Evolutionary conservation across 306 rosid genomes (phyloP).

Genomic region (Cucurbita pepo): DNA sequence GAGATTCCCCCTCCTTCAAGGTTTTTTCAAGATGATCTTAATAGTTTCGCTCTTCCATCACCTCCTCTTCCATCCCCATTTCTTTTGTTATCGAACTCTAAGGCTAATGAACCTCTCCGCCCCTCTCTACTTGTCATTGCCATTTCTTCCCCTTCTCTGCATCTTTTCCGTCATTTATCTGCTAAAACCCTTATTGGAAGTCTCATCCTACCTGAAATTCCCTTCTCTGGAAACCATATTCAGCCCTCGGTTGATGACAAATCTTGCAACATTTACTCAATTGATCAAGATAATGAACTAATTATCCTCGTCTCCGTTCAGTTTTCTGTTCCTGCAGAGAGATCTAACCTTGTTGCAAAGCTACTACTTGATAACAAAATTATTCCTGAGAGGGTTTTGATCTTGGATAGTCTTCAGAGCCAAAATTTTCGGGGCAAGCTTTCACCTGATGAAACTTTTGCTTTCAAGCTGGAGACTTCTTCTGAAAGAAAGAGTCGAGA

Average conservation of each 20-base stretch:
- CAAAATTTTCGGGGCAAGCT: conserved; percentile 42
- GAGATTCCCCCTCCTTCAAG: conserved; percentile 80
- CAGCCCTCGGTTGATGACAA: conserved; percentile 28
- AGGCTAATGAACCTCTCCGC: conserved; percentile 23
- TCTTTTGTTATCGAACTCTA: conserved; percentile 27
- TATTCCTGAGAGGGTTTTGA: conserved; percentile 31
- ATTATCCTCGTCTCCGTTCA: conserved; percentile 31
- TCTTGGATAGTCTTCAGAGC: conserved; percentile 40
- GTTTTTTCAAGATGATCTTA: conserved; percentile 62
- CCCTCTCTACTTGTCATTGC: conserved; percentile 63
- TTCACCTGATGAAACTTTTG: conserved; percentile 31
- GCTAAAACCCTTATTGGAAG: conserved; percentile 33
- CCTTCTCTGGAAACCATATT: conserved; percentile 29
- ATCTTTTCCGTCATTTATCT: conserved; percentile 28
- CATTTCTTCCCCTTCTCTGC: conserved; percentile 46
- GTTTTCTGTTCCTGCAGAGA: conserved; percentile 21
- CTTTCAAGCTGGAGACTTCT: conserved; percentile 59
- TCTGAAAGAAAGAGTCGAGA: conserved; percentile 24
- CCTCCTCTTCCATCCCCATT: conserved; percentile 52
- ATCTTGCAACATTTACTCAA: conserved; percentile 30
- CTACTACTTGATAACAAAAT: conserved; percentile 26
- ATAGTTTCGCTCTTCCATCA: conserved; percentile 47
- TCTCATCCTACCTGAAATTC: conserved; percentile 52
- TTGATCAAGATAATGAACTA: background rate
- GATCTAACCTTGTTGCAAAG: conserved; percentile 37